These are phyloP conservation scores for Zelonia costaricensis DNA, from an alignment of 208 protist species.

Conservation along the genomic window DNA sequence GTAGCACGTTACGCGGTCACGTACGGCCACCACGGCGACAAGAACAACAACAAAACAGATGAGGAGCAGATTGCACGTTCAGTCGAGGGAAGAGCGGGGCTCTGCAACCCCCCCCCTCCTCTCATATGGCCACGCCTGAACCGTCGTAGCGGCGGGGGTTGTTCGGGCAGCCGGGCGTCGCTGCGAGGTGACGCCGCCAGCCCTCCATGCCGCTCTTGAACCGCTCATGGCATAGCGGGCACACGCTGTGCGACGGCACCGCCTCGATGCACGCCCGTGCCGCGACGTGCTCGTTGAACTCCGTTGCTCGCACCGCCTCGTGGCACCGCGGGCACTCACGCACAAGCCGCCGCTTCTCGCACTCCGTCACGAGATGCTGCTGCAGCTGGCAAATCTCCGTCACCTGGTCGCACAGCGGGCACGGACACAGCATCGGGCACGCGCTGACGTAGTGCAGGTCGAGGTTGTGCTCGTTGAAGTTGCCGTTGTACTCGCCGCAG, in stretches of 20 bases:
- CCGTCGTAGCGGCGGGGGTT: constrained; percentile 88
- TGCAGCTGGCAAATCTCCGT: constrained; percentile 90
- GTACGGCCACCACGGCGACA: neutral
- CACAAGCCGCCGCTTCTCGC: constrained; percentile 66
- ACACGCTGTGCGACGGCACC: constrained; percentile 71
- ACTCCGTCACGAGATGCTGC: constrained; percentile 89
- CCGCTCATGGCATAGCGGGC: constrained; percentile 82
- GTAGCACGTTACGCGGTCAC: neutral
- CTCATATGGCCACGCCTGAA: constrained; percentile 35
- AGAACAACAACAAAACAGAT: constrained; percentile 1
- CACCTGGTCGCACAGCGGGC: constrained; percentile 91
- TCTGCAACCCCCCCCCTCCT: no score
- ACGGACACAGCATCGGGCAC: constrained; percentile 93
- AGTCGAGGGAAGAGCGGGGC: no score
- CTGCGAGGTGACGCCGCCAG: constrained; percentile 80
- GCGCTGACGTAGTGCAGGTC: constrained; percentile 86
- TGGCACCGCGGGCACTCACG: constrained; percentile 89
- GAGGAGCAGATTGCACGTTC: neutral
- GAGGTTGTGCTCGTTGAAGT: constrained; percentile 72
- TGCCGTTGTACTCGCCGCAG: constrained; percentile 72
- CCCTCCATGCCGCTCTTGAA: constrained; percentile 68
- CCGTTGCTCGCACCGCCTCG: constrained; percentile 80
- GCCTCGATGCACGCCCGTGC: constrained; percentile 70
- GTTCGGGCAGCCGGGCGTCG: constrained; percentile 79
- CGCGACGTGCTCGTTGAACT: constrained; percentile 73